Evolutionary conservation across 371 early-diverging fungal species (phyloP).

Genomic region (Mucor saturninus): DNA sequence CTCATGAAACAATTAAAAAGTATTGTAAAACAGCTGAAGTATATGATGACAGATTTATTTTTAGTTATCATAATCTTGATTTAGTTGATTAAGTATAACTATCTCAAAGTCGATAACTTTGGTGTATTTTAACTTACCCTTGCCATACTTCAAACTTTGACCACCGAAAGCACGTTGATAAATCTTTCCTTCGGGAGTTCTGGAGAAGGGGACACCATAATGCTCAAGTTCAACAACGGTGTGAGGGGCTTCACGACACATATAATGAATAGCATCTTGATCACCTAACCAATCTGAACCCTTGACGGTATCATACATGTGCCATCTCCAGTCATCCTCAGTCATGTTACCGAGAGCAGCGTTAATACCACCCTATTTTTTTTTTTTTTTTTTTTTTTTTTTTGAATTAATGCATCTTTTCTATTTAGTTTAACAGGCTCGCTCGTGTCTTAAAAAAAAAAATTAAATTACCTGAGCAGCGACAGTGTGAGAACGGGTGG

Average conservation of each 20-base stretch:
- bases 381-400: background rate
- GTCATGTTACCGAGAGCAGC: conserved; percentile 99
- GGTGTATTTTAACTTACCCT: conserved; percentile 36
- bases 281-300: conserved; percentile 98
- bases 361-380: conserved; percentile 91
- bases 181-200: conserved; percentile 96
- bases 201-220: conserved; percentile 97
- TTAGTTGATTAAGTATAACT: background rate
- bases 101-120: no score
- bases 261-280: conserved; percentile 99
- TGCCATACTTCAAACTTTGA: conserved; percentile 92
- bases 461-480: conserved; percentile 84
- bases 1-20: no score
- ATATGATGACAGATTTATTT: no score
- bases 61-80: background rate
- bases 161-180: conserved; percentile 99
- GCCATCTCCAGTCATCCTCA: conserved; percentile 99
- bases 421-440: background rate
- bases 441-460: no score
- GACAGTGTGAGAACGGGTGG: conserved; percentile 98
- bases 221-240: conserved; percentile 97
- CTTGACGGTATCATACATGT: conserved; percentile 99
- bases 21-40: no score
- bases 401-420: conserved; percentile 3
- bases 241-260: conserved; percentile 97